phyloP scores from a whole-genome alignment of 257 asterid species.

The Dorcoceras hygrometricum region DNA sequence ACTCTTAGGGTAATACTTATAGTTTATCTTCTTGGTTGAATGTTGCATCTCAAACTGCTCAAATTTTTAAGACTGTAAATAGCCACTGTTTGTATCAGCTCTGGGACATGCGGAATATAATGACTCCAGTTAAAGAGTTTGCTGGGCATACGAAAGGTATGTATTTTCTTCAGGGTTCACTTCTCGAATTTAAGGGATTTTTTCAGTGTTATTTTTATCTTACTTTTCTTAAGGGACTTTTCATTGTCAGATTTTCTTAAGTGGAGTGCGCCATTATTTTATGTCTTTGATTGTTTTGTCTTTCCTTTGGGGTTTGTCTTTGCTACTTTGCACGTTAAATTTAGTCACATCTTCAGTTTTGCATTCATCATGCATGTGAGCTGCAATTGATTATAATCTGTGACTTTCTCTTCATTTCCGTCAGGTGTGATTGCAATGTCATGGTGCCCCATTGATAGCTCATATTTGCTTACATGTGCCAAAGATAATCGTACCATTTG shows the following conservation, averaged over 20 bases:
- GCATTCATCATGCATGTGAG: background rate
- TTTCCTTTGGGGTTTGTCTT: background rate
- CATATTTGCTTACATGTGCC: conserved; percentile 95
- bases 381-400: background rate
- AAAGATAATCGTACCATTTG: conserved; percentile 98
- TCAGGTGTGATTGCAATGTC: conserved; percentile 98
- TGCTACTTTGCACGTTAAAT: background rate
- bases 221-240: conserved; percentile 5
- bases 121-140: conserved; percentile 90
- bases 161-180: conserved; percentile 18
- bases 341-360: background rate
- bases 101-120: conserved; percentile 93
- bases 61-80: conserved; percentile 25
- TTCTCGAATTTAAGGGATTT: too few species aligned
- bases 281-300: conserved; percentile 7
- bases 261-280: background rate
- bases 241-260: conserved; percentile 8
- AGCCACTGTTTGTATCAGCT: conserved; percentile 47
- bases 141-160: conserved; percentile 94
- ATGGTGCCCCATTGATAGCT: conserved; percentile 95
- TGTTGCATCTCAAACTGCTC: conserved; percentile 15
- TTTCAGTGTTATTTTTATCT: too few species aligned
- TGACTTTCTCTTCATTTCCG: conserved; percentile 18
- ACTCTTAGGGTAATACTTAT: conserved; percentile 60
- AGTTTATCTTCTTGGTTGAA: conserved; percentile 14